Base-by-base conservation (phyloP, 2,329 filamentous ascomycete genomes). In the Talaromyces marneffei region DNA sequence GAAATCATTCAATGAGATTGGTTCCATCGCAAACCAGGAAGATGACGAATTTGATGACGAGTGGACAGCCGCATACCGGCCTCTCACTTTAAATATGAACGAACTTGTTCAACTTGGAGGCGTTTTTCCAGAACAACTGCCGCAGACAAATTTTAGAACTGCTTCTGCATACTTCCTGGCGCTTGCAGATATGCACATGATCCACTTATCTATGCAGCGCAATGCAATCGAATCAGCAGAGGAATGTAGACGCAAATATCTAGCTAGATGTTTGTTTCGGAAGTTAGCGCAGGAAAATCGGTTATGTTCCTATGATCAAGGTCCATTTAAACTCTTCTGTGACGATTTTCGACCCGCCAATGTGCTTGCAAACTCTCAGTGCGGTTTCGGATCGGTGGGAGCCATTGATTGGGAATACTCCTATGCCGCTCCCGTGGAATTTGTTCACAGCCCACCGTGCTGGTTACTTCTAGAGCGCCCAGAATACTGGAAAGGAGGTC, bases 11-110 rank as follows among this genome's bases (percentile, higher is more conserved):
- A 39, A 70, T 18, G 66, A 66, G 20, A 79, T 82, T n/a, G 78
- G 77, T 7, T 75, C 71, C 18, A 66, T 80, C 0, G 55, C 64
- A 33, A 64, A 76, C 56, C 44, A 63, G 0, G 62, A 66, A 2
- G 59, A 68, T 20, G 66, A 60, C 1, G 56, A 63, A 10, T 57
- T 50, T 27, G 33, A 53, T 29, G 57, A 65, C 31, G 65, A 68
- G 7, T 64, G 27, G 42, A 2, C 74, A 70, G 66, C 66, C 64
- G 46, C 71, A 76, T 3, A 63, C 48, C 68, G 75, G n/a, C 77
- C 77, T 2, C 60, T 81, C 2, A 77, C 74, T 2, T 68, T 72
- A 1, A 77, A 78, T 59, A 79, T 81, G 75, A 79, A 72, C 57
- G 71, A 78, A 65, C 67, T 72, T 16, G 67, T 72, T 12, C 64